These are phyloP conservation scores for Capsella bursapastoris DNA, from an alignment of 345 rosid species.

Conservation along the genomic window DNA sequence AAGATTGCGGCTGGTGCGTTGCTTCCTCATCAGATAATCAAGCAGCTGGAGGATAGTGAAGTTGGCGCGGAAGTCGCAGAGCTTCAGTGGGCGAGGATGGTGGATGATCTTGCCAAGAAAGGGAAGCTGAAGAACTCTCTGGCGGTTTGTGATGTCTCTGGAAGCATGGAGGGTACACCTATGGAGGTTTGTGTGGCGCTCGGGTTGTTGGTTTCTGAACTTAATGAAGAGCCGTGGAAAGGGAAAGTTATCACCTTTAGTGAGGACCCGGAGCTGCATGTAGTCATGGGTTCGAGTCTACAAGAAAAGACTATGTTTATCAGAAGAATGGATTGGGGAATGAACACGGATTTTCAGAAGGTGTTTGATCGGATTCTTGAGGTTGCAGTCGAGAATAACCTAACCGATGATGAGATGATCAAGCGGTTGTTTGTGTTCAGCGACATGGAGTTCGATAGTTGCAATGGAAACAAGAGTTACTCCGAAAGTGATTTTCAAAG, in stretches of 20 bases:
- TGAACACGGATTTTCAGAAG: background rate
- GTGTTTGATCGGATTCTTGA: background rate
- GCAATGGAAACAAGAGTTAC: background rate
- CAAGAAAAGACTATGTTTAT: background rate
- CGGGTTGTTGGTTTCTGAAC: background rate
- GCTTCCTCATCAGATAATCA: background rate
- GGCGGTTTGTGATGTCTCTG: constrained; percentile 4
- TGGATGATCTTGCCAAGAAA: background rate
- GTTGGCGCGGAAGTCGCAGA: background rate
- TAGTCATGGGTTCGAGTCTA: background rate
- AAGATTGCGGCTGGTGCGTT: background rate
- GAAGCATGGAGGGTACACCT: constrained; percentile 3
- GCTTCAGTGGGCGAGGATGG: background rate
- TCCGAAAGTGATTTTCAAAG: background rate
- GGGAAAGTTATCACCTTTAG: constrained; percentile 3
- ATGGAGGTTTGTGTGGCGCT: background rate
- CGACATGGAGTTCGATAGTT: background rate
- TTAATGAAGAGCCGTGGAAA: constrained; percentile 4
- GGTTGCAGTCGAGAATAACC: background rate
- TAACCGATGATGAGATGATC: background rate
- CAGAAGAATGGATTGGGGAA: background rate
- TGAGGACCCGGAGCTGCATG: background rate
- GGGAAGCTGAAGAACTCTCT: background rate
- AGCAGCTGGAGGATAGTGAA: background rate
- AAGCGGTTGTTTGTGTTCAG: background rate